Evolutionary conservation across 768 basidiomycete genomes (phyloP).

Genomic region (Russula ochroleuca): DNA sequence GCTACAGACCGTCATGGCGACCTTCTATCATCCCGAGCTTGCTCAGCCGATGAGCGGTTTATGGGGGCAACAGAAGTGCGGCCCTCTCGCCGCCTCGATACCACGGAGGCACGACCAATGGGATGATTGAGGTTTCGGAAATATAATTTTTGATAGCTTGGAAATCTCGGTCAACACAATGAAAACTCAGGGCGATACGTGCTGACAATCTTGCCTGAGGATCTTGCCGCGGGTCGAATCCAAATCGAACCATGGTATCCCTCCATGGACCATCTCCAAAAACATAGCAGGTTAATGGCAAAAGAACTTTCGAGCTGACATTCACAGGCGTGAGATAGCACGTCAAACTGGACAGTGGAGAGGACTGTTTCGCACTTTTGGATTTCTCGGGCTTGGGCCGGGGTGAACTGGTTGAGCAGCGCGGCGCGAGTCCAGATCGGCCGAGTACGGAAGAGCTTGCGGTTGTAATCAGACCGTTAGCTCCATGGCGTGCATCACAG

Average conservation of each 20-base stretch:
- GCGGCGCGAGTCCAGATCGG: conserved; percentile 90
- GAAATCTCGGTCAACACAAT: background rate
- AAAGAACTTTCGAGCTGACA: conserved; percentile 69
- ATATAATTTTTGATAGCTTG: conserved; percentile 81
- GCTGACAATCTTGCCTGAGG: conserved; percentile 70
- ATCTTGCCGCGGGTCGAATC: conserved; percentile 84
- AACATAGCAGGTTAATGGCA: conserved; percentile 80
- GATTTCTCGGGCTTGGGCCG: conserved; percentile 63
- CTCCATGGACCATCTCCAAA: conserved; percentile 95
- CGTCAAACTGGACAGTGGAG: background rate
- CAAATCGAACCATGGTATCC: conserved; percentile 79
- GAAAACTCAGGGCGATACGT: conserved; percentile 3
- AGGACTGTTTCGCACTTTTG: conserved; percentile 52
- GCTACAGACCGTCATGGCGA: conserved; percentile 23
- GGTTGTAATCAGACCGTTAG: background rate
- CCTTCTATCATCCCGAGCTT: conserved; percentile 28
- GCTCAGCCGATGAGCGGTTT: conserved; percentile 39
- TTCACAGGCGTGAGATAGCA: background rate
- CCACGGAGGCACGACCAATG: conserved; percentile 71
- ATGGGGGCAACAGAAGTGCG: conserved; percentile 28
- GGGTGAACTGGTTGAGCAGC: conserved; percentile 74
- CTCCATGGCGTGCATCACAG: background rate
- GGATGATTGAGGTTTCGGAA: conserved; percentile 86
- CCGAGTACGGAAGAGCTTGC: conserved; percentile 64
- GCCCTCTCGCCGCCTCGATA: conserved; percentile 59